Percentiles rank a stretch among this genome's conserved stretches.
Evolutionary conservation across 768 basidiomycete species (phyloP).

Genomic region (Pleurotus eryngii): DNA sequence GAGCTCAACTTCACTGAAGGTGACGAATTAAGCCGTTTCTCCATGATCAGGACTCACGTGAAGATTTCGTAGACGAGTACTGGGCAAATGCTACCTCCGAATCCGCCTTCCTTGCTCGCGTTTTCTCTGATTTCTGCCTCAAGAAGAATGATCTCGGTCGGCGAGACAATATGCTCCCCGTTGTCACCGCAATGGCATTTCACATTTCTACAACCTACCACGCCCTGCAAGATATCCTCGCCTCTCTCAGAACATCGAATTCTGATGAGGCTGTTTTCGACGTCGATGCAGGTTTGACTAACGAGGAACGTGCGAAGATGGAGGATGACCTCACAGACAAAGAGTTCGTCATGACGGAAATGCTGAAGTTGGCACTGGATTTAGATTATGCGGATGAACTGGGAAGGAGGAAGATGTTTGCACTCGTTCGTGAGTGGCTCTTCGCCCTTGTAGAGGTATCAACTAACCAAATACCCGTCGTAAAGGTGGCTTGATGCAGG

Average conservation of each 20-base stretch:
- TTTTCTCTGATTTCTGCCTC: slow-evolving; percentile 78
- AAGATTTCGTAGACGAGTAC: slow-evolving; percentile 50
- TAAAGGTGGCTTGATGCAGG: slow-evolving; percentile 77
- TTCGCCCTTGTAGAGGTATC: not conserved
- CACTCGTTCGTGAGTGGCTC: slow-evolving; percentile 67
- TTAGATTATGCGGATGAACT: slow-evolving; percentile 92
- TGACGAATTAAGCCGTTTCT: not conserved
- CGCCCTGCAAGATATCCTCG: slow-evolving; percentile 22
- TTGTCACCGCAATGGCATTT: slow-evolving; percentile 80
- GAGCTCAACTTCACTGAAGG: slow-evolving; percentile 60
- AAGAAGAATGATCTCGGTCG: slow-evolving; percentile 55
- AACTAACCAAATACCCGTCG: not conserved
- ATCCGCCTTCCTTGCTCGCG: slow-evolving; percentile 76
- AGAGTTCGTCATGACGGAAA: slow-evolving; percentile 75
- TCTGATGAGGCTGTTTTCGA: slow-evolving; percentile 15
- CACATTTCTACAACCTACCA: slow-evolving; percentile 72
- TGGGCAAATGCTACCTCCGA: slow-evolving; percentile 73
- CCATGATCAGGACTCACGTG: not conserved
- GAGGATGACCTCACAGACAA: slow-evolving; percentile 49
- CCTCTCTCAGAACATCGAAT: slow-evolving; percentile 17
- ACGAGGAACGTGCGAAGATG: slow-evolving; percentile 33
- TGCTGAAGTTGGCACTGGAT: slow-evolving; percentile 73
- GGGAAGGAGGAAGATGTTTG: slow-evolving; percentile 84
- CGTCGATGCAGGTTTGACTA: slow-evolving; percentile 12
- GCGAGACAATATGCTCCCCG: slow-evolving; percentile 73